phyloP scores from a whole-genome alignment of 768 basidiomycete genomes.

The Hypholoma sublateritium region DNA sequence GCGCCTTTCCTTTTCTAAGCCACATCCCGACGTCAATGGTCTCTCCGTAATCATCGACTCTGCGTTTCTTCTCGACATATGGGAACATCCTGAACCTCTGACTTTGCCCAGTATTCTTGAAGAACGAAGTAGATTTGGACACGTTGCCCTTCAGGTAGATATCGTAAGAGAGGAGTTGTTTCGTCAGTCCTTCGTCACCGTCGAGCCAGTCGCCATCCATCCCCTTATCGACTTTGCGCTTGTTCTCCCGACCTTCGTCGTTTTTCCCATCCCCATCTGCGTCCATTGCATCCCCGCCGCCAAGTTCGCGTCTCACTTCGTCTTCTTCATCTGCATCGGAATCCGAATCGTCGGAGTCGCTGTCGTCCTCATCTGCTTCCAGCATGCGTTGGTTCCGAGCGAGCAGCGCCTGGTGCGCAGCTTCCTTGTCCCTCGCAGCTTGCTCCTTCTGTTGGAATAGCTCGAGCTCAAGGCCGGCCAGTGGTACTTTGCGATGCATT shows the following conservation, averaged over 20 bases:
- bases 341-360: slow-evolving; percentile 67
- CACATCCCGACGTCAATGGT: slow-evolving; percentile 94
- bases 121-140: slow-evolving; percentile 81
- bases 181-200: slow-evolving; percentile 72
- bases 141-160: slow-evolving; percentile 98
- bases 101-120: slow-evolving; percentile 73
- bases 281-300: slow-evolving; percentile 51
- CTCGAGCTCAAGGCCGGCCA: slow-evolving; percentile 88
- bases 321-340: slow-evolving; percentile 69
- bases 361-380: slow-evolving; percentile 92
- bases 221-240: slow-evolving; percentile 46
- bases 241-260: slow-evolving; percentile 23
- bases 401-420: slow-evolving; percentile 80
- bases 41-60: slow-evolving; percentile 96
- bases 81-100: slow-evolving; percentile 97
- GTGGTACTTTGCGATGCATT: slow-evolving; percentile 86
- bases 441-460: slow-evolving; percentile 75
- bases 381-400: slow-evolving; percentile 85
- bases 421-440: slow-evolving; percentile 76
- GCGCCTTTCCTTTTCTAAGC: slow-evolving; percentile 86
- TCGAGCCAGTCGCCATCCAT: slow-evolving; percentile 74
- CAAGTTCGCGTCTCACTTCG: slow-evolving; percentile 55
- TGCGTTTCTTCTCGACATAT: slow-evolving; percentile 87
- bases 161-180: slow-evolving; percentile 84
- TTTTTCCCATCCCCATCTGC: slow-evolving; percentile 27